A percentile compares a stretch with the other conserved stretches of the same genome.
phyloP scores from a whole-genome alignment of 2,329 filamentous ascomycete genomes.

The Venturia pyrina region DNA sequence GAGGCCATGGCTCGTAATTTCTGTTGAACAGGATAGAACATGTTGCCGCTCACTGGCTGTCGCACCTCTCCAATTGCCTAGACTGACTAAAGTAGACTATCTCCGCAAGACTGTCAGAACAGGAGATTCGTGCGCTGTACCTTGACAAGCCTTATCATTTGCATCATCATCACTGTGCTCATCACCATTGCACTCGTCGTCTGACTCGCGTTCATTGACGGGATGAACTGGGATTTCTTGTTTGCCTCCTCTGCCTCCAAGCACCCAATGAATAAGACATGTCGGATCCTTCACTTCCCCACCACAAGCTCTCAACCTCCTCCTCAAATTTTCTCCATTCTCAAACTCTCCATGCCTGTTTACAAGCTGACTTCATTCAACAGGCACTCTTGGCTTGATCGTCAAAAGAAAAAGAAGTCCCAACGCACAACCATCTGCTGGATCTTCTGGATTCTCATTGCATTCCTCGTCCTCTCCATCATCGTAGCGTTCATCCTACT shows the following conservation, averaged over 20 bases:
- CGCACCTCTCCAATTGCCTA: not conserved
- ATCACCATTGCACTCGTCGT: slow-evolving; percentile 20
- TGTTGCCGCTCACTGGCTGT: not conserved
- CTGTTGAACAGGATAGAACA: not conserved
- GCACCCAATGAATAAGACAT: not conserved
- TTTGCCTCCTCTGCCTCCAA: not conserved
- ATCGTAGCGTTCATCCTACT: slow-evolving; percentile 38
- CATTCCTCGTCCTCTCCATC: slow-evolving; percentile 34
- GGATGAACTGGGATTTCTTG: too few species aligned
- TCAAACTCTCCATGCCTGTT: too few species aligned
- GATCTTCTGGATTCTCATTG: slow-evolving; percentile 36
- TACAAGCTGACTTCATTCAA: not conserved
- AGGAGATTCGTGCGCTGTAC: slow-evolving; percentile 37
- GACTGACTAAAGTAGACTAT: slow-evolving; percentile 29
- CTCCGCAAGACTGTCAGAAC: slow-evolving; percentile 43
- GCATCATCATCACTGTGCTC: slow-evolving; percentile 33
- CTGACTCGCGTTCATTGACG: too few species aligned
- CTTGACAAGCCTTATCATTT: slow-evolving; percentile 39
- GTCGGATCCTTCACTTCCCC: not conserved
- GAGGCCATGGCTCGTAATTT: not conserved
- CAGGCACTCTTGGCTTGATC: slow-evolving; percentile 45
- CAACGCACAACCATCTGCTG: slow-evolving; percentile 39
- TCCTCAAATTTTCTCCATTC: too few species aligned
- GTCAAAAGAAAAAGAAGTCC: slow-evolving; percentile 37
- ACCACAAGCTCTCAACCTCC: not conserved